A percentile compares a stretch with the other conserved stretches of the same genome.
Evolutionary conservation across 2,329 filamentous ascomycete genomes (phyloP).

Genomic region (Verticillium longisporum): DNA sequence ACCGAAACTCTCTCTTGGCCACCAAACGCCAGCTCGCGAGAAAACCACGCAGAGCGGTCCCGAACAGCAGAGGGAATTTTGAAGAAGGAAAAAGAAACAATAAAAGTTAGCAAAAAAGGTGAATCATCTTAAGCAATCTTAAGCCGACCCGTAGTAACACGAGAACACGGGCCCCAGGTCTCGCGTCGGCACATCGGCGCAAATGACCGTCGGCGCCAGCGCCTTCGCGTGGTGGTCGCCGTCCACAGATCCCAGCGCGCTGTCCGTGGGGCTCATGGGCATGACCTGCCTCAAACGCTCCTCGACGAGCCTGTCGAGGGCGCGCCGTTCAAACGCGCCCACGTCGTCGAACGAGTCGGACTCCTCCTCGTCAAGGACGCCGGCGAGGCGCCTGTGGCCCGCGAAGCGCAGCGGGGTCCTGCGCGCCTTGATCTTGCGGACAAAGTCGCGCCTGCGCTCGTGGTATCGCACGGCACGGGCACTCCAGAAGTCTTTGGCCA

Average conservation of each 20-base stretch:
- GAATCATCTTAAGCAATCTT: not conserved
- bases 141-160: constrained; percentile 8
- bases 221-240: not conserved
- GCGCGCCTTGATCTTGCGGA: constrained; percentile 27
- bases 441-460: constrained; percentile 28
- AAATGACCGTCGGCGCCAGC: not conserved
- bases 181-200: not conserved
- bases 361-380: constrained; percentile 26
- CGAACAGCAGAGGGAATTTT: not conserved
- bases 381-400: constrained; percentile 21
- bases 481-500: constrained; percentile 35
- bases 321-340: constrained; percentile 13
- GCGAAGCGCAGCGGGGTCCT: constrained; percentile 32
- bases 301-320: constrained; percentile 1
- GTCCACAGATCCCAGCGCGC: not conserved
- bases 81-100: not conserved
- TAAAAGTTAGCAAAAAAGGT: not conserved
- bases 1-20: not conserved
- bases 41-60: not conserved
- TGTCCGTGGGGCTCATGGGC: constrained; percentile 1
- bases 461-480: constrained; percentile 28
- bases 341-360: constrained; percentile 26
- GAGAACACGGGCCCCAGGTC: constrained; percentile 9
- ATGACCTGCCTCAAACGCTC: not conserved
- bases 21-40: not conserved